Percentiles rank a stretch among this genome's conserved stretches.
Conservation (phyloP, 2,329 filamentous ascomycete species). For the Botryotinia globosa region DNA sequence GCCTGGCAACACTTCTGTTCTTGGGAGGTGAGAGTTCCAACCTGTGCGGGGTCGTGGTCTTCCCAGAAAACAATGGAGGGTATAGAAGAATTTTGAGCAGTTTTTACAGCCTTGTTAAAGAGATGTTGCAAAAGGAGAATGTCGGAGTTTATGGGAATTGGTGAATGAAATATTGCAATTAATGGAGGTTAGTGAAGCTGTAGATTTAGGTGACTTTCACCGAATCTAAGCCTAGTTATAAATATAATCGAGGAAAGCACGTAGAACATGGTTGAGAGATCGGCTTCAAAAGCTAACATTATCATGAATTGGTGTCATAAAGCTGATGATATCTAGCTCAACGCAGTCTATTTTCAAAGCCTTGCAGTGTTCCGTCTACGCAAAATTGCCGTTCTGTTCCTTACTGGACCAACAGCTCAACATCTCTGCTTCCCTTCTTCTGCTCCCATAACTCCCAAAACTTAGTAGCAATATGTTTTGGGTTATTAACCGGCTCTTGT, state of each 20-base stretch:
- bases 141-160: neutral
- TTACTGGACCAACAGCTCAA: slow-evolving; percentile 38
- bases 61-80: rapidly evolving
- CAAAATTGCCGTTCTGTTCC: too few relatives aligned
- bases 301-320: neutral
- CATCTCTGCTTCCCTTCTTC: slow-evolving; percentile 39
- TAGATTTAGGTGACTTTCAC: neutral
- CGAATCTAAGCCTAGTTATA: neutral
- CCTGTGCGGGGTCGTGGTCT: rapidly evolving
- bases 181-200: neutral
- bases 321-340: neutral
- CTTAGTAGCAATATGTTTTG: slow-evolving; percentile 46
- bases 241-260: neutral
- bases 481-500: slow-evolving; percentile 44
- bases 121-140: neutral
- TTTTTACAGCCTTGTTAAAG: rapidly evolving
- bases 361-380: neutral
- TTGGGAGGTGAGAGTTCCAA: neutral
- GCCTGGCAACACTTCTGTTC: too few relatives aligned
- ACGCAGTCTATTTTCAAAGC: neutral
- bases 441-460: slow-evolving; percentile 46
- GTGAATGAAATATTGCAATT: neutral
- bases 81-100: neutral
- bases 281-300: neutral
- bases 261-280: neutral